A percentile compares a stretch with the other conserved stretches of the same genome.
Evolutionary conservation across 75 land plant species (phyloP).

Genomic region (Sequoiadendron giganteum): DNA sequence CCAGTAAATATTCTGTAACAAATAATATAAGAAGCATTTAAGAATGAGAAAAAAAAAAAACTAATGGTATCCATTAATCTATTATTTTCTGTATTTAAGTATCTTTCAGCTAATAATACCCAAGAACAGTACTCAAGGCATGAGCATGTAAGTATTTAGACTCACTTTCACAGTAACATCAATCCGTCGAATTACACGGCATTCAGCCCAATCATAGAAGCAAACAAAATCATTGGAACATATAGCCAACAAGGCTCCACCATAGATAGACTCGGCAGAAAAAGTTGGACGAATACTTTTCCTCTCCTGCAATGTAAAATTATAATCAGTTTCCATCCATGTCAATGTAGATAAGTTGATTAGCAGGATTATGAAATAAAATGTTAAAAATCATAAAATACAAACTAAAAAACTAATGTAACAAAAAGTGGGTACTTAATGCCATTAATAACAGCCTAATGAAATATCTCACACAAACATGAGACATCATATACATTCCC

Average conservation of each 20-base stretch:
- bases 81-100: neutral
- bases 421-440: neutral
- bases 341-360: neutral
- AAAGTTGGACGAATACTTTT: constrained; percentile 93
- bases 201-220: constrained; percentile 99
- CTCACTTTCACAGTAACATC: constrained; percentile 95
- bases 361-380: neutral
- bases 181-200: constrained; percentile 88
- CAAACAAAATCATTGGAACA: constrained; percentile 97
- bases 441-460: neutral
- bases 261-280: constrained; percentile 94
- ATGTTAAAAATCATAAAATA: neutral
- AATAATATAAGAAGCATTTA: constrained; percentile 1
- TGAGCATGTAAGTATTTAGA: neutral
- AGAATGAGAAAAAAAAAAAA: neutral
- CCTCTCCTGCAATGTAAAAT: constrained; percentile 71
- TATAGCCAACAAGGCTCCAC: constrained; percentile 86
- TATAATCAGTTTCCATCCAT: constrained; percentile 3
- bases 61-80: neutral
- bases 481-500: neutral
- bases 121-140: constrained; percentile 10
- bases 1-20: constrained; percentile 92
- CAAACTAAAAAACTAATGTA: neutral
- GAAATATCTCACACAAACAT: neutral
- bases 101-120: neutral